Base-by-base conservation (phyloP, 1,139 yeast species). In the Yamadazyma spencermartinsiae region DNA sequence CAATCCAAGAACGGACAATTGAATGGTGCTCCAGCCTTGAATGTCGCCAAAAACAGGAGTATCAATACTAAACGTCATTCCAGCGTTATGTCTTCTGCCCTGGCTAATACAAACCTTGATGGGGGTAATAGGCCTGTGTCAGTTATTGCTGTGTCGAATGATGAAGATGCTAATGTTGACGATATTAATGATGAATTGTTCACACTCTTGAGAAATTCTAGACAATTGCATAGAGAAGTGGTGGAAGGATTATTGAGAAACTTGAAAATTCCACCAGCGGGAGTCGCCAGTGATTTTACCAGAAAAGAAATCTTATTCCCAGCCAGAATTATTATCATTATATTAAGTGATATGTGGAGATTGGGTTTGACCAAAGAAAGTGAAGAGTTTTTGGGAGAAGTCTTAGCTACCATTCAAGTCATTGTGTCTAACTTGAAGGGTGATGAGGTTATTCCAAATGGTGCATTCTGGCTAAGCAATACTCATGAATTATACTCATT, bases 311-410 rank as follows among this genome's bases (percentile, higher is more conserved):
- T 92, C 26, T 74, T 92, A 39, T 92, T 89, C 81, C 99, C 98
- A 31, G 95, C 98, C 2, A 83, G 97, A 69, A 87, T 92, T 46
- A 83, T 92, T 53, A 90, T 92, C 52, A 85, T 94, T 48, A 85
- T 92, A 32, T 75, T 92, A 45, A 84, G 95, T 54, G 98, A 94
- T 62, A 89, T 92, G 98, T 92, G 99, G 99, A 80, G 98, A 64
- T 74, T 90, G 42, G 98, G 98, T 2, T 76, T 89, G 54, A 89
- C 96, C 27, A 83, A 86, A 51, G 96, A 90, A 62, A 82, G 94
- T 55, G 98, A 92, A 68, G 83, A 82, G 42, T 87, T 92, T 61
- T 69, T 92, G 48, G 97, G 97, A 38, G 94, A 86, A 60, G 95
- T 88, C 4, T 75, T 92, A 61, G 82, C 89, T 32, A 85, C 88